Conservation (phyloP, 2,329 filamentous ascomycete species). For the Fusarium sp. region DNA sequence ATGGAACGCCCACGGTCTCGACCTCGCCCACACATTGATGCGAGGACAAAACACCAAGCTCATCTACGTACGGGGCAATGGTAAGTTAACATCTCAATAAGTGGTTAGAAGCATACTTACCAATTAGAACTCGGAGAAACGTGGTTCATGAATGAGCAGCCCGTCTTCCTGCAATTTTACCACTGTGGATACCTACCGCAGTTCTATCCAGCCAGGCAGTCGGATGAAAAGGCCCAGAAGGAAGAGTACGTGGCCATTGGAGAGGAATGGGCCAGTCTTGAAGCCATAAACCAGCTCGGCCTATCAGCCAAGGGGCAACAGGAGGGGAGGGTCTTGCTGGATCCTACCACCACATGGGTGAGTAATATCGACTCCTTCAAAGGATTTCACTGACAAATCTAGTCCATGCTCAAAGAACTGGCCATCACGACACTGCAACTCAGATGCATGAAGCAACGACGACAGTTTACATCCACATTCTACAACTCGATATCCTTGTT, state of each 20-base stretch:
- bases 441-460: conserved; percentile 25
- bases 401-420: conserved; percentile 28
- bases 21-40: conserved; percentile 18
- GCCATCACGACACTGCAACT: conserved; percentile 19
- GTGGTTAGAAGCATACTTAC: background rate
- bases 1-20: conserved; percentile 11
- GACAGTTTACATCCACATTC: conserved; percentile 9
- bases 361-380: background rate
- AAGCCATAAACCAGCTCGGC: conserved; percentile 19
- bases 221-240: background rate
- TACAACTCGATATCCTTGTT: conserved; percentile 18
- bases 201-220: conserved; percentile 19
- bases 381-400: background rate
- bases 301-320: conserved; percentile 2
- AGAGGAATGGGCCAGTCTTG: conserved; percentile 26
- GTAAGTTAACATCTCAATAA: background rate
- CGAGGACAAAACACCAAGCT: conserved; percentile 3
- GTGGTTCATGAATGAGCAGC: conserved; percentile 28
- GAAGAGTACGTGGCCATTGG: conserved; percentile 20
- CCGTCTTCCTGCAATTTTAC: conserved; percentile 22
- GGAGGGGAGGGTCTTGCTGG: conserved; percentile 6
- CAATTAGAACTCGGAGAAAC: conserved; percentile 20
- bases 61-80: conserved; percentile 22
- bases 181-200: conserved; percentile 24
- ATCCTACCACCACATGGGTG: conserved; percentile 23